phyloP scores from a whole-genome alignment of 495 filamentous ascomycete genomes.

The Parachaetomium inaequale region DNA sequence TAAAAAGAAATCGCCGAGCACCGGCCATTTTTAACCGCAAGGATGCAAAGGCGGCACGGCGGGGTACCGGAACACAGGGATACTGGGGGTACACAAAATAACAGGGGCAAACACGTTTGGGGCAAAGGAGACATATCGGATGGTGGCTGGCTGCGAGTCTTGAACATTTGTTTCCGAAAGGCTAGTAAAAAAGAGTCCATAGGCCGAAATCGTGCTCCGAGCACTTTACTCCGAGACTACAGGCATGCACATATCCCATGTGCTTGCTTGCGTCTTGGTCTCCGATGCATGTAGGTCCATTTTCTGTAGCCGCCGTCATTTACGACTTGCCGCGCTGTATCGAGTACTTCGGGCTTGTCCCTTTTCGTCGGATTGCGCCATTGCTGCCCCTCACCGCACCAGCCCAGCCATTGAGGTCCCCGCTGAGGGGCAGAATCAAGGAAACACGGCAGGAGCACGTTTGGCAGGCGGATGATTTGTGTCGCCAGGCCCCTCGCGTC shows the following conservation, averaged over 20 bases:
- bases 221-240: not conserved
- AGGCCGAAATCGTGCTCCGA: not conserved
- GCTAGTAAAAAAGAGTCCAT: not conserved
- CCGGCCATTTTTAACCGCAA: conserved; percentile 30
- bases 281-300: not conserved
- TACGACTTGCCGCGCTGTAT: conserved; percentile 23
- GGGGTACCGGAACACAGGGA: conserved; percentile 22
- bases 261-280: not conserved
- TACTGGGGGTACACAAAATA: conserved; percentile 24
- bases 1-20: conserved; percentile 25
- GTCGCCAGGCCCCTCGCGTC: not conserved
- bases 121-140: not conserved
- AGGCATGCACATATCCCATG: no score
- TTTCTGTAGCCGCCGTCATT: conserved; percentile 24
- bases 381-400: conserved; percentile 28
- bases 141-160: not conserved
- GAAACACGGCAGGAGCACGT: not conserved
- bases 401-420: conserved; percentile 22
- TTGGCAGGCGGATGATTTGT: not conserved
- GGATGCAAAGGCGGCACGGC: conserved; percentile 18
- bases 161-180: no score
- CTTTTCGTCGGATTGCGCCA: conserved; percentile 33
- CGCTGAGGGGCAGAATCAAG: conserved; percentile 24
- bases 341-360: conserved; percentile 22
- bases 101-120: no score